phyloP scores from a whole-genome alignment of 2,329 filamentous ascomycete genomes.

The Paramyrothecium sp. region DNA sequence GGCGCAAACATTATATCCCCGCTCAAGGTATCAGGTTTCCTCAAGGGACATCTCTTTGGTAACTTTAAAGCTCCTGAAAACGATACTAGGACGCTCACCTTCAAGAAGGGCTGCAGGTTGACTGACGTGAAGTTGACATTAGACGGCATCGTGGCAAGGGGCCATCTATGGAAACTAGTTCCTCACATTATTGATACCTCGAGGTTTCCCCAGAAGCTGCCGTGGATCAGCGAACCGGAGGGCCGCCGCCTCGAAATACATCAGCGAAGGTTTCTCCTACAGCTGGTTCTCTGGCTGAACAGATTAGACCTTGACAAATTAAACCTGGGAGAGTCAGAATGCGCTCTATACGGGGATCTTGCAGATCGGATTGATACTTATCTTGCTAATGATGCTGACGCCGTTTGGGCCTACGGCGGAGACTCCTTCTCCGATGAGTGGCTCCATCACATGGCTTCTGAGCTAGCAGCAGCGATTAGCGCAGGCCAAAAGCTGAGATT shows the following conservation, averaged over 20 bases:
- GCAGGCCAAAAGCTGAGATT: slow-evolving; percentile 9
- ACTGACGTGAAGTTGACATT: slow-evolving; percentile 11
- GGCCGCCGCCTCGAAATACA: slow-evolving; percentile 11
- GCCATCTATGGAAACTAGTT: slow-evolving; percentile 23
- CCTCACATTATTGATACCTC: slow-evolving; percentile 12
- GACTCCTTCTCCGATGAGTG: slow-evolving; percentile 12
- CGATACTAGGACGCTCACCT: slow-evolving; percentile 12
- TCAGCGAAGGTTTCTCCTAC: slow-evolving; percentile 11
- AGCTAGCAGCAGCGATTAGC: slow-evolving; percentile 16
- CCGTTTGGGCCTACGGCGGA: background rate
- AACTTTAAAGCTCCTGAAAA: slow-evolving; percentile 13
- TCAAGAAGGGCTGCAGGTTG: slow-evolving; percentile 24
- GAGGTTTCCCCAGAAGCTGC: slow-evolving; percentile 7
- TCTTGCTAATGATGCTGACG: slow-evolving; percentile 8
- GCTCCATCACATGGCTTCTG: slow-evolving; percentile 13
- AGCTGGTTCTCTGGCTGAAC: slow-evolving; percentile 2
- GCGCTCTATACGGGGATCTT: too few species aligned
- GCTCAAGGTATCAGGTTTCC: slow-evolving; percentile 7
- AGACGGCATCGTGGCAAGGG: slow-evolving; percentile 15
- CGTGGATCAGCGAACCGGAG: slow-evolving; percentile 6
- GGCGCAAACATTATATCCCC: background rate
- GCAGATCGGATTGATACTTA: slow-evolving; percentile 7
- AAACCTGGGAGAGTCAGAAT: too few species aligned
- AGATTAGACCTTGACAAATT: background rate
- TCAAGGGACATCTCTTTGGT: slow-evolving; percentile 15